These are phyloP conservation scores for Xylaria sp. DNA, from an alignment of 2,329 filamentous ascomycete genomes.

Conservation along the genomic window DNA sequence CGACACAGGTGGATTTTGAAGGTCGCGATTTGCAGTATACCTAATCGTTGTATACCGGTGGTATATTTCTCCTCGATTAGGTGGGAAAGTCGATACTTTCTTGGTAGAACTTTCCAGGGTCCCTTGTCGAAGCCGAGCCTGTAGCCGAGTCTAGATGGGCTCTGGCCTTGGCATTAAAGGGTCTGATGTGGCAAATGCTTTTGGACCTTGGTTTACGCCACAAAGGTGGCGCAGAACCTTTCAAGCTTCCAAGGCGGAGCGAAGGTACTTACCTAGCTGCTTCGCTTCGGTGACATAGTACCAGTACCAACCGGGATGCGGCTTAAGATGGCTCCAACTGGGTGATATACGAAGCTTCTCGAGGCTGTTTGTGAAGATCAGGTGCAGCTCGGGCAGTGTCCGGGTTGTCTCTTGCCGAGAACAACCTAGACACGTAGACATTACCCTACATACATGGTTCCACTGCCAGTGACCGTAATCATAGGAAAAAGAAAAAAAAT, in stretches of 20 bases:
- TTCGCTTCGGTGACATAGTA: too few species aligned
- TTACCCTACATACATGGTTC: neutral
- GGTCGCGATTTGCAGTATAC: too few species aligned
- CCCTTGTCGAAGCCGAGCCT: neutral
- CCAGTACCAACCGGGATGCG: neutral
- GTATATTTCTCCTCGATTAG: too few species aligned
- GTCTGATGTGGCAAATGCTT: conserved; percentile 10
- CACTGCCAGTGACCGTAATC: neutral
- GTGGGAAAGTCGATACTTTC: too few species aligned
- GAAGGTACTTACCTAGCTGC: too few species aligned
- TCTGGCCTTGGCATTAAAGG: neutral
- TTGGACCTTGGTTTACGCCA: neutral
- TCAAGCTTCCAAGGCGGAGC: too few species aligned
- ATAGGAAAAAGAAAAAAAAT: neutral
- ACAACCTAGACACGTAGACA: neutral
- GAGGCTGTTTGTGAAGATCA: neutral
- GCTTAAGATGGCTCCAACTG: conserved; percentile 1
- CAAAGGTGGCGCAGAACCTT: neutral
- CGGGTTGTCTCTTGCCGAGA: too few species aligned
- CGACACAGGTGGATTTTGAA: too few species aligned
- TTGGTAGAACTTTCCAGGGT: neutral
- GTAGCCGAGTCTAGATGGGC: neutral
- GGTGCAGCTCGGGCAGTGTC: neutral
- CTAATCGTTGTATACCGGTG: too few species aligned
- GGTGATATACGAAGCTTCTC: neutral